Evolutionary conservation across 1,284 basidiomycete genomes (phyloP).

Genomic region (Trichosporon sp.): DNA sequence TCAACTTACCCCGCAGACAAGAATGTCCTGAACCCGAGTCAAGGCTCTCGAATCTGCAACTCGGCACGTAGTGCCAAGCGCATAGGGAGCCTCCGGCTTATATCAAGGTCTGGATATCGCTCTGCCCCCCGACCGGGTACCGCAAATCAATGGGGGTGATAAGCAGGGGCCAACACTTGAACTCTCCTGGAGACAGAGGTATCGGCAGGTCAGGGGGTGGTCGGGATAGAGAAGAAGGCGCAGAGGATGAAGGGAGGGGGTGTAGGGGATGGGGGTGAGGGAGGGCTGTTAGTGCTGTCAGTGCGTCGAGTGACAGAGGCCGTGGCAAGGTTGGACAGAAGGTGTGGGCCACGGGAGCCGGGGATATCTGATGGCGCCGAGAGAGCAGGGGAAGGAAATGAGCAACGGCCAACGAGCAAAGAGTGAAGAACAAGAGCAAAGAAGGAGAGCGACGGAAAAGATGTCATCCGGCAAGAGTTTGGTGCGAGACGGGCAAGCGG

Average conservation of each 20-base stretch:
- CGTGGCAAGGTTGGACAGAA: no score
- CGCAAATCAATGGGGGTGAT: constrained; percentile 22
- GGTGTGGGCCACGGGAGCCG: no score
- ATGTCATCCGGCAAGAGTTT: not conserved
- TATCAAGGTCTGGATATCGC: constrained; percentile 12
- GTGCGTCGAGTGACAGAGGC: not conserved
- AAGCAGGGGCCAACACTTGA: not conserved
- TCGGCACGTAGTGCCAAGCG: constrained; percentile 22
- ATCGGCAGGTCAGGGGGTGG: not conserved
- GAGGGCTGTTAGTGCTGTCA: not conserved
- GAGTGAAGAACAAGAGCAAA: not conserved
- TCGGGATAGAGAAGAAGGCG: not conserved
- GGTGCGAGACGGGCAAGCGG: not conserved
- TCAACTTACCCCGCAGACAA: not conserved
- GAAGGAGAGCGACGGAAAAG: not conserved
- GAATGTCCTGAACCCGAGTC: constrained; percentile 39
- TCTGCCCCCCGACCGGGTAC: constrained; percentile 31
- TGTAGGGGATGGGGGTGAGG: not conserved
- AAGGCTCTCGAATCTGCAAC: constrained; percentile 28
- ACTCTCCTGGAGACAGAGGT: not conserved
- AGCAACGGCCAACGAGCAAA: no score
- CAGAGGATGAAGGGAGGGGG: not conserved
- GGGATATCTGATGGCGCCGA: no score
- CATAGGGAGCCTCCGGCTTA: constrained; percentile 36
- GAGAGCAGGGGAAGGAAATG: not conserved